phyloP scores from a whole-genome alignment of 192 early-diverging fungal genomes.

The Gorgonomyces haynaldii region DNA sequence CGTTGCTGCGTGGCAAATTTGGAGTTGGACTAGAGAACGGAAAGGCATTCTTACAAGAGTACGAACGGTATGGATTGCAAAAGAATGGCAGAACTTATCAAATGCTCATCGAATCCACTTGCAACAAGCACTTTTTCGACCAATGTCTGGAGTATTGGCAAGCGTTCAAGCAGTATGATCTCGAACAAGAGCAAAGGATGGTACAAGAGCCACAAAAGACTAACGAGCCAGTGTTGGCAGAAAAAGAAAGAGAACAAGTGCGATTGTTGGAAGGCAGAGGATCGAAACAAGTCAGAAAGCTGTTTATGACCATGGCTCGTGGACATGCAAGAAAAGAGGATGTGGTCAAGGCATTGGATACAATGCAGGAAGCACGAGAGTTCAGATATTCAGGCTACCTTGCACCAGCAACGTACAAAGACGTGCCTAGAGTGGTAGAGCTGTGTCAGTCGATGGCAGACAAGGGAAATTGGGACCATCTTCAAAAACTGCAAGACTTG shows the following conservation, averaged over 20 bases:
- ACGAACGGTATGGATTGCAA: background rate
- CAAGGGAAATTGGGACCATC: constrained; percentile 19
- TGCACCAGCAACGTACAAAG: constrained; percentile 14
- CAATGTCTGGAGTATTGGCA: constrained; percentile 16
- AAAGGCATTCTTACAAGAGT: constrained; percentile 6
- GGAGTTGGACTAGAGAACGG: background rate
- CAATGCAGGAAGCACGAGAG: constrained; percentile 12
- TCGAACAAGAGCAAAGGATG: constrained; percentile 11
- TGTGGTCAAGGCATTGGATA: constrained; percentile 16
- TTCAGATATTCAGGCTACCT: constrained; percentile 31
- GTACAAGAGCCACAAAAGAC: background rate
- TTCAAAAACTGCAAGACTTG: constrained; percentile 19
- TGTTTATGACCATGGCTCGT: constrained; percentile 10
- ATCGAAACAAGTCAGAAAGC: constrained; percentile 4
- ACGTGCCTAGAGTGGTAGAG: constrained; percentile 22
- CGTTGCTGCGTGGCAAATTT: no score
- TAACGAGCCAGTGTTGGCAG: background rate
- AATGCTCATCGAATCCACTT: constrained; percentile 1
- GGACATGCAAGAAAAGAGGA: constrained; percentile 11
- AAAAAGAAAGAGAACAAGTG: constrained; percentile 14
- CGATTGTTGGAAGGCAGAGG: constrained; percentile 10
- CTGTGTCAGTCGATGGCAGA: constrained; percentile 16
- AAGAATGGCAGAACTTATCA: background rate
- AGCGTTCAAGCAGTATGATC: constrained; percentile 18
- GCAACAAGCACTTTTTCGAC: constrained; percentile 1